These are phyloP conservation scores for Ogataea populi-albae DNA, from an alignment of 805 yeast species.

Conservation along the genomic window DNA sequence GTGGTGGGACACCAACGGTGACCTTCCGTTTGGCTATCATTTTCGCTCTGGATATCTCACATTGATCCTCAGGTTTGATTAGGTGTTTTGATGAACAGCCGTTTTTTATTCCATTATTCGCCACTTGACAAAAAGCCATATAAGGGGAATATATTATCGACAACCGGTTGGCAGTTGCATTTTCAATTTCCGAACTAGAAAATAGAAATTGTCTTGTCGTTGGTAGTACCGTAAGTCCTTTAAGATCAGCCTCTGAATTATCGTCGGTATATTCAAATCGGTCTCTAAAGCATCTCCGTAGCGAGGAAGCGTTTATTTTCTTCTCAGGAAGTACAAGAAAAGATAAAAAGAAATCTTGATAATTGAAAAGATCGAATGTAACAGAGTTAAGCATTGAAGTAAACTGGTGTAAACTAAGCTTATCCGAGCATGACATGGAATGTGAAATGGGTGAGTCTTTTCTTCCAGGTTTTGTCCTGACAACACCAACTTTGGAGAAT, in stretches of 20 bases:
- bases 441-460: constrained; percentile 66
- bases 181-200: constrained; percentile 9
- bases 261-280: constrained; percentile 12
- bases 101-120: constrained; percentile 59
- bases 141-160: constrained; percentile 30
- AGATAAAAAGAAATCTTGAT: constrained; percentile 38
- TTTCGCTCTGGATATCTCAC: constrained; percentile 10
- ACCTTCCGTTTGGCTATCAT: constrained; percentile 8
- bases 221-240: constrained; percentile 14
- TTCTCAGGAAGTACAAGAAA: constrained; percentile 48
- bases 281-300: constrained; percentile 41
- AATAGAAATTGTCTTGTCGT: constrained; percentile 9
- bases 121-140: constrained; percentile 31
- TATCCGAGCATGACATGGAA: constrained; percentile 90
- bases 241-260: constrained; percentile 1
- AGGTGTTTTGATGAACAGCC: constrained; percentile 38
- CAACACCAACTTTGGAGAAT: constrained; percentile 55
- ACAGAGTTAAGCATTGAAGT: constrained; percentile 51
- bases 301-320: constrained; percentile 28
- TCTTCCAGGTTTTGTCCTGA: constrained; percentile 93
- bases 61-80: constrained; percentile 16
- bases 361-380: constrained; percentile 35
- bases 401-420: constrained; percentile 62
- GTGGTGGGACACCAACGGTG: neutral
- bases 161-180: constrained; percentile 22